Evolutionary conservation across 1,284 basidiomycete genomes (phyloP).

Genomic region (Wolfiporia cocos): DNA sequence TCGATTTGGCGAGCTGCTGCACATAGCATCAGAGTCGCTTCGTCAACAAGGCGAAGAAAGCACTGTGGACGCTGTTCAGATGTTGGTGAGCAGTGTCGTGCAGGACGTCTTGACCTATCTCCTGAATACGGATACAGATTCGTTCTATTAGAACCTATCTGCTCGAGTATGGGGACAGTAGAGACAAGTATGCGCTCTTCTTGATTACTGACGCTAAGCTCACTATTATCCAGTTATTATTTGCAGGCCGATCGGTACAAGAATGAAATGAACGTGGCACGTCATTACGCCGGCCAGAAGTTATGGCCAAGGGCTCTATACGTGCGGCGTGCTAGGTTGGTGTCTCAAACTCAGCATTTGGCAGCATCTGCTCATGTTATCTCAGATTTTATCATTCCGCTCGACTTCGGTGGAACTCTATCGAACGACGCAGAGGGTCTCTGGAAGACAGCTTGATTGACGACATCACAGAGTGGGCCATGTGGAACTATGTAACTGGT

Average conservation of each 20-base stretch:
- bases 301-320: conserved; percentile 66
- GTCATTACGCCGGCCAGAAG: conserved; percentile 64
- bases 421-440: conserved; percentile 64
- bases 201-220: not conserved
- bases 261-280: conserved; percentile 56
- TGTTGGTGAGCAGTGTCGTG: conserved; percentile 49
- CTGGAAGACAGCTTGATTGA: conserved; percentile 76
- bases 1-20: conserved; percentile 68
- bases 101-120: not conserved
- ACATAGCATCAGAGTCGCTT: conserved; percentile 63
- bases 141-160: conserved; percentile 59
- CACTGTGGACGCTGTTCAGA: conserved; percentile 80
- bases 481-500: conserved; percentile 76
- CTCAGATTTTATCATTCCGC: conserved; percentile 58
- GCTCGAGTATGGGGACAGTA: conserved; percentile 66
- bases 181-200: conserved; percentile 41
- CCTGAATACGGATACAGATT: conserved; percentile 33
- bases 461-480: conserved; percentile 78
- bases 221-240: conserved; percentile 38
- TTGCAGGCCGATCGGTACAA: conserved; percentile 55
- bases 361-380: not conserved
- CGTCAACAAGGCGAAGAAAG: conserved; percentile 77
- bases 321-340: conserved; percentile 57
- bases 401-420: conserved; percentile 64
- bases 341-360: no score